Conservation (phyloP, 1,284 basidiomycete species). For the Cryptococcus floricola region DNA sequence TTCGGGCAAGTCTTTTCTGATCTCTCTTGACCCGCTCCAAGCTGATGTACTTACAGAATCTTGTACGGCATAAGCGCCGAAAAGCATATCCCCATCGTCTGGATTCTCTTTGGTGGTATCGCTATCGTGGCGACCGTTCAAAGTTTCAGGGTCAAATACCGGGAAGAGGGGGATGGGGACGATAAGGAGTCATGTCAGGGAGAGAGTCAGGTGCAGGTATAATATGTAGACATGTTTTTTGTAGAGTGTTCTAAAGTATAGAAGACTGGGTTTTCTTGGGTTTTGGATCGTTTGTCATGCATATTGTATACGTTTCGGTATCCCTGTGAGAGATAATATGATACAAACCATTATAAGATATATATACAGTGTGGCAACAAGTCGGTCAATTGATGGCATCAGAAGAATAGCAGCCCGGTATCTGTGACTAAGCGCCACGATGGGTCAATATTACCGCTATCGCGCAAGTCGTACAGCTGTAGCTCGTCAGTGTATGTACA, state of each 20-base stretch:
- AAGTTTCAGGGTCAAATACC: constrained; percentile 5
- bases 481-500: neutral
- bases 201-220: neutral
- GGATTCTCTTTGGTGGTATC: constrained; percentile 16
- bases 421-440: constrained; percentile 11
- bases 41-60: neutral
- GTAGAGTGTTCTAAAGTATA: neutral
- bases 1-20: constrained; percentile 15
- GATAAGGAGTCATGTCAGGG: neutral
- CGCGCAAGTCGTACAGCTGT: constrained; percentile 8
- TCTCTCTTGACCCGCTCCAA: neutral
- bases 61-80: constrained; percentile 17
- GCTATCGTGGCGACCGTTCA: constrained; percentile 6
- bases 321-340: neutral
- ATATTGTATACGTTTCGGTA: neutral
- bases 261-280: neutral
- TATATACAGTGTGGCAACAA: neutral
- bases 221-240: neutral
- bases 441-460: constrained; percentile 7
- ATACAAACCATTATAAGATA: neutral
- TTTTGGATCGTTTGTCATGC: neutral
- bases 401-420: constrained; percentile 9
- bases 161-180: neutral
- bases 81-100: constrained; percentile 14
- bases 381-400: neutral